A percentile compares a stretch with the other conserved stretches of the same genome.
phyloP scores from a whole-genome alignment of 23 red algal genomes.

The Cyanidiococcus yangmingshanensis region DNA sequence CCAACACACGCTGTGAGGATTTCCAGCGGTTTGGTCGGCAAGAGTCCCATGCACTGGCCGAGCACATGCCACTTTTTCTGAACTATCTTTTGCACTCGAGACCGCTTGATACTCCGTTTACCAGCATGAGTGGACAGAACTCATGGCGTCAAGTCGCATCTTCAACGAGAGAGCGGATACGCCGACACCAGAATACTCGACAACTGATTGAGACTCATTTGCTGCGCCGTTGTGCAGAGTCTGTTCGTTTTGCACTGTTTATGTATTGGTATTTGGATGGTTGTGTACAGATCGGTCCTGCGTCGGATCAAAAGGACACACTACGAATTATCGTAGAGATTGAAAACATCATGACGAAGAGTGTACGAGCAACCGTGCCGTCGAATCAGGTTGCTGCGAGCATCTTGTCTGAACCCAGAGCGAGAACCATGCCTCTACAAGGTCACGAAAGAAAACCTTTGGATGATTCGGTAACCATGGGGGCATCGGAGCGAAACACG shows the following conservation, averaged over 20 bases:
- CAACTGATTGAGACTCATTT: neutral
- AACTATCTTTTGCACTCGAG: slow-evolving; percentile 15
- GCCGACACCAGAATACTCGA: neutral
- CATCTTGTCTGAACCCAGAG: too few species aligned
- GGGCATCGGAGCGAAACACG: too few species aligned
- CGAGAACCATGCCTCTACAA: too few species aligned
- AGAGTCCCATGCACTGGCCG: neutral
- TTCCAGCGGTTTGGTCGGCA: neutral
- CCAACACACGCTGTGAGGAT: neutral
- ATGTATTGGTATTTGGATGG: slow-evolving; percentile 11
- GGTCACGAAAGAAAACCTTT: too few species aligned
- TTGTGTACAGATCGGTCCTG: slow-evolving; percentile 5
- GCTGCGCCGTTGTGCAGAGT: neutral
- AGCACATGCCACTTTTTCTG: slow-evolving; percentile 5
- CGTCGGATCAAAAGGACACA: neutral
- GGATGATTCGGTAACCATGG: too few species aligned
- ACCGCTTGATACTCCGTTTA: neutral
- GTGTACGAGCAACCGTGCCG: neutral
- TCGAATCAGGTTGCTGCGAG: neutral
- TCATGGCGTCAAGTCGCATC: neutral
- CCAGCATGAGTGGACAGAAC: neutral
- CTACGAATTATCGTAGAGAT: slow-evolving; percentile 12
- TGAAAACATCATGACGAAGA: slow-evolving; percentile 5
- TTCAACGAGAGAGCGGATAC: slow-evolving; percentile 9
- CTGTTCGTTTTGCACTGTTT: slow-evolving; percentile 9